Evolutionary conservation across 2,329 filamentous ascomycete species (phyloP).

Genomic region (Stromatinia cepivora): DNA sequence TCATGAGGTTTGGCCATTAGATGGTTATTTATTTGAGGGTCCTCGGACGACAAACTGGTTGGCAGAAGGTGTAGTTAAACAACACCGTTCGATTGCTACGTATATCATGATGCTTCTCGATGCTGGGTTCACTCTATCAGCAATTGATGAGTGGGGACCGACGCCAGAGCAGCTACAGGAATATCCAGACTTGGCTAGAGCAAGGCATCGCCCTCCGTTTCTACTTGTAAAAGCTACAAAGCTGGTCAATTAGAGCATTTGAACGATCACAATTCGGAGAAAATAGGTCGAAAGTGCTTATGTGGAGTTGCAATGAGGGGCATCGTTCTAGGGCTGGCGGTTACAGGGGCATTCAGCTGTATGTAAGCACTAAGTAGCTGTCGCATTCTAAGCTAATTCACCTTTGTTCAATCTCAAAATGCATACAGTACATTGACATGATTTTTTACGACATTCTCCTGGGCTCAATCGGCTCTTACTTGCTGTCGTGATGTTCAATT

Average conservation of each 20-base stretch:
- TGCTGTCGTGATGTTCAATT: conserved; percentile 3
- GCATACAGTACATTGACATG: not conserved
- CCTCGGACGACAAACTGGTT: conserved; percentile 47
- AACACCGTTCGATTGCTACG: conserved; percentile 47
- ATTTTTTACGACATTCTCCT: not conserved
- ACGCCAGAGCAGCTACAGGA: conserved; percentile 32
- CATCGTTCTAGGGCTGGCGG: not conserved
- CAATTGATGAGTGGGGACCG: conserved; percentile 31
- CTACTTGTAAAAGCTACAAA: not conserved
- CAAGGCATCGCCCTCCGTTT: not conserved
- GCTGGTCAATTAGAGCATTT: not conserved
- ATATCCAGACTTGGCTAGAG: conserved; percentile 38
- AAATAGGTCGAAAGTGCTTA: not conserved
- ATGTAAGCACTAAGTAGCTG: conserved; percentile 8
- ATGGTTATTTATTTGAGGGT: conserved; percentile 47
- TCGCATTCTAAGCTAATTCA: conserved; percentile 38
- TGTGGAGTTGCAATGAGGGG: not conserved
- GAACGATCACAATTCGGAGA: not conserved
- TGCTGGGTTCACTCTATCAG: conserved; percentile 28
- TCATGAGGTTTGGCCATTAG: conserved; percentile 46
- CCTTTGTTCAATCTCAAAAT: conserved; percentile 24
- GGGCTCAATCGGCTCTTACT: not conserved
- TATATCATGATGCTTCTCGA: conserved; percentile 29
- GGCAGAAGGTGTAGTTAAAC: conserved; percentile 47
- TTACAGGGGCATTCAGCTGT: conserved; percentile 9